Evolutionary conservation across 1,284 basidiomycete genomes (phyloP).

Genomic region (Peniophora sp.): DNA sequence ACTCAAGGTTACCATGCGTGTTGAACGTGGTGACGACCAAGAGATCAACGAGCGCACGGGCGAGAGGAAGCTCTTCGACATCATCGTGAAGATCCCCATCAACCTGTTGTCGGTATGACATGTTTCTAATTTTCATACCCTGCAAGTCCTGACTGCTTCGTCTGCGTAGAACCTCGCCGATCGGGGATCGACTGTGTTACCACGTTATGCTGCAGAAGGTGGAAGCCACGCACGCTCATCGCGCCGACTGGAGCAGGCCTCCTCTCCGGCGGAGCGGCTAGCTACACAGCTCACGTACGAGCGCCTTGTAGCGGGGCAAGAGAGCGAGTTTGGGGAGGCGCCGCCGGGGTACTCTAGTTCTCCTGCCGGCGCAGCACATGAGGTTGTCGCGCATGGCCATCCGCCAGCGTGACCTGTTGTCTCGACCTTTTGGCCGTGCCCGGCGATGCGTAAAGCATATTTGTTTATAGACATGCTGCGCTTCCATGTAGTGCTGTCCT

Average conservation of each 20-base stretch:
- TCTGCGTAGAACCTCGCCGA: slow-evolving; percentile 65
- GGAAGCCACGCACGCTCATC: slow-evolving; percentile 9
- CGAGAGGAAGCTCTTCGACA: slow-evolving; percentile 80
- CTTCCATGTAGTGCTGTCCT: no score
- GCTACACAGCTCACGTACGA: slow-evolving; percentile 36
- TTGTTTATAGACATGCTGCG: no score
- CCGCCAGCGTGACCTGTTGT: no score
- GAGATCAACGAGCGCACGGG: slow-evolving; percentile 59
- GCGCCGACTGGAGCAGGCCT: not conserved
- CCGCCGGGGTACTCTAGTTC: slow-evolving; percentile 44
- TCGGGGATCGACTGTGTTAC: slow-evolving; percentile 69
- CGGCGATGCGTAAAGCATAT: no score
- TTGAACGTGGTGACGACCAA: slow-evolving; percentile 72
- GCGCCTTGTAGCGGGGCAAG: slow-evolving; percentile 54
- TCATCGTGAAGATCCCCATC: slow-evolving; percentile 81
- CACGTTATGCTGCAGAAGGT: slow-evolving; percentile 44
- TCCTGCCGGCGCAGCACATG: no score
- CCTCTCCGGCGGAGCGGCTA: slow-evolving; percentile 16
- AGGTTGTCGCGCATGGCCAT: no score
- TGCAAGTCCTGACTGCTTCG: not conserved
- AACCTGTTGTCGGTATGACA: slow-evolving; percentile 69
- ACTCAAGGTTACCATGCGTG: slow-evolving; percentile 79
- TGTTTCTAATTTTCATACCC: slow-evolving; percentile 6
- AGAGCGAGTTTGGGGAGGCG: slow-evolving; percentile 54
- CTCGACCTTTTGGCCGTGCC: no score